These are phyloP conservation scores for Skeletonema marinoi DNA, from an alignment of 108 stramenopile genomes.

Conservation along the genomic window DNA sequence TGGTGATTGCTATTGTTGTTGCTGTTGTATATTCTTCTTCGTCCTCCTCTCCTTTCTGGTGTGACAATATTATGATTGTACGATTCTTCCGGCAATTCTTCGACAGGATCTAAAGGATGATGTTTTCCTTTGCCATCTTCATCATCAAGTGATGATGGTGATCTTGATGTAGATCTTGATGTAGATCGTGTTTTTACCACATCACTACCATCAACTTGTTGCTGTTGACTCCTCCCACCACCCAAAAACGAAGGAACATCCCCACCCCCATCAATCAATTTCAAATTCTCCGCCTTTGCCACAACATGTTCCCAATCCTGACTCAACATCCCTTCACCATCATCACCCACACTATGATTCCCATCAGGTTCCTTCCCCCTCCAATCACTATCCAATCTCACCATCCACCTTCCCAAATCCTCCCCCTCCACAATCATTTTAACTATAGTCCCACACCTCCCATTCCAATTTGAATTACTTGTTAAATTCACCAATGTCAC, in stretches of 20 bases:
- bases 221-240: too few species aligned
- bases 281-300: conserved; percentile 44
- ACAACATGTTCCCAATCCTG: conserved; percentile 14
- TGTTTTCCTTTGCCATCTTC: background rate
- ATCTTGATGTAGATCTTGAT: background rate
- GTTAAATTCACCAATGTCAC: conserved; percentile 10
- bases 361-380: conserved; percentile 37
- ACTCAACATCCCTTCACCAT: background rate
- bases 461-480: conserved; percentile 30
- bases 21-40: background rate
- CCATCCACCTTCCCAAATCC: conserved; percentile 40
- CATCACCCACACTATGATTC: background rate
- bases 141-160: too few species aligned
- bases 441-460: conserved; percentile 25
- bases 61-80: background rate
- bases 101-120: background rate
- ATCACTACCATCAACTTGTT: too few species aligned
- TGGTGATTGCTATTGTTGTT: background rate
- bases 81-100: background rate
- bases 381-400: conserved; percentile 25
- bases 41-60: background rate
- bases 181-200: too few species aligned
- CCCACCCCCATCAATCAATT: conserved; percentile 7
- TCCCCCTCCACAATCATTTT: conserved; percentile 25
- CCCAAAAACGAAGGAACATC: conserved; percentile 1